Percentiles rank a stretch among this genome's conserved stretches.
Evolutionary conservation across 352 stramenopile species (phyloP).

Genomic region (Aphanomyces astaci): DNA sequence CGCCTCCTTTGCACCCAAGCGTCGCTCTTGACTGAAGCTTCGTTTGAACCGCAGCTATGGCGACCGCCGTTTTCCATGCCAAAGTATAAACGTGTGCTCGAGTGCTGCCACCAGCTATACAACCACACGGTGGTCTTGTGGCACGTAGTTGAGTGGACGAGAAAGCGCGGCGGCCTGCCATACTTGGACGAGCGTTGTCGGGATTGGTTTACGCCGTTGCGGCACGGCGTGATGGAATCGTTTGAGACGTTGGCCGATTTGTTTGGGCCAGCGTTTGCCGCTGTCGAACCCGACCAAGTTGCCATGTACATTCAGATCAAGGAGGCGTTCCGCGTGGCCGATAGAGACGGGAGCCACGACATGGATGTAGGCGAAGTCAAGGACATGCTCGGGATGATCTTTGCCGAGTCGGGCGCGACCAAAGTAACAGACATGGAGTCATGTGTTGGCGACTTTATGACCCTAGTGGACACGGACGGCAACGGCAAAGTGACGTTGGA

Average conservation of each 20-base stretch:
- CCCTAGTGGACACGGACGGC: conserved; percentile 51
- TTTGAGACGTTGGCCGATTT: conserved; percentile 67
- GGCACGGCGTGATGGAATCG: conserved; percentile 47
- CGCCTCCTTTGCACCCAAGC: conserved; percentile 46
- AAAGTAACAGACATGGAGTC: conserved; percentile 58
- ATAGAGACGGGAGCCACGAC: conserved; percentile 72
- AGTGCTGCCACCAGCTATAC: conserved; percentile 49
- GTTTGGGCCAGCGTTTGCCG: conserved; percentile 64
- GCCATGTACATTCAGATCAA: conserved; percentile 86
- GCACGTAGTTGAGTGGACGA: conserved; percentile 72
- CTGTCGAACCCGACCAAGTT: conserved; percentile 65
- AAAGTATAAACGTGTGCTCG: conserved; percentile 64
- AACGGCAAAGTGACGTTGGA: conserved; percentile 75
- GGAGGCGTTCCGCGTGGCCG: conserved; percentile 65
- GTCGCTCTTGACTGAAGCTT: conserved; percentile 48
- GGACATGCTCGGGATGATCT: conserved; percentile 69
- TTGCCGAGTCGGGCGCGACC: conserved; percentile 60
- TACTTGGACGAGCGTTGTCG: conserved; percentile 30
- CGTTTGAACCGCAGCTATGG: conserved; percentile 61
- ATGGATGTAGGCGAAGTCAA: conserved; percentile 70
- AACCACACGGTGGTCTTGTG: conserved; percentile 80
- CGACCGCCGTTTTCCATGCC: conserved; percentile 52
- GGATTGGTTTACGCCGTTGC: conserved; percentile 43
- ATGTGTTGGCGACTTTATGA: conserved; percentile 69
- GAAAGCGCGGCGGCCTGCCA: not conserved